Evolutionary conservation across 768 basidiomycete species (phyloP).

Genomic region (Tulasnella sp.): DNA sequence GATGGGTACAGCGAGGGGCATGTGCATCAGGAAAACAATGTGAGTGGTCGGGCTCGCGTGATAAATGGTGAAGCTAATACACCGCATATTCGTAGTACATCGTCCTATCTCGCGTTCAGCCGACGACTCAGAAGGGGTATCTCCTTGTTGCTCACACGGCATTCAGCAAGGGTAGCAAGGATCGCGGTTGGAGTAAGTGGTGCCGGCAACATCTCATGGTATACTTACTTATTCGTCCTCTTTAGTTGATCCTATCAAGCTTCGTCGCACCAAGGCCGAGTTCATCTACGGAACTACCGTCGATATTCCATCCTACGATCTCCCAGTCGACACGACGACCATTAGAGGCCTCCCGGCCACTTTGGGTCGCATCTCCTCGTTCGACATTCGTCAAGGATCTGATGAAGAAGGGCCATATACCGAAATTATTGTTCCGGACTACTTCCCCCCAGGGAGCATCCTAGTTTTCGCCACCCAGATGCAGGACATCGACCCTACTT

Average conservation of each 20-base stretch:
- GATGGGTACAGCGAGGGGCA: constrained; percentile 82
- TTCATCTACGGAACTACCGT: constrained; percentile 74
- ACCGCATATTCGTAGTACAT: constrained; percentile 65
- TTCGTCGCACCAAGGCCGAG: constrained; percentile 63
- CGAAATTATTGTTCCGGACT: constrained; percentile 71
- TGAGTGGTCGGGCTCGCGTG: constrained; percentile 22
- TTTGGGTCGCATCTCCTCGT: constrained; percentile 49
- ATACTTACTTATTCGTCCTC: not conserved
- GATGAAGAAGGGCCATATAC: constrained; percentile 58
- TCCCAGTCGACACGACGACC: constrained; percentile 35
- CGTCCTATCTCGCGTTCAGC: constrained; percentile 82
- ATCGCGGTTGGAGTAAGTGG: constrained; percentile 63
- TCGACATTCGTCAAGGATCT: constrained; percentile 46
- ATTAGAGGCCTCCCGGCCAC: constrained; percentile 63
- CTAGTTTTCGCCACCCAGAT: constrained; percentile 85
- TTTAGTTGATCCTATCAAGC: constrained; percentile 70
- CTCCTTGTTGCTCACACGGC: constrained; percentile 86
- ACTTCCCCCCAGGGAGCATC: constrained; percentile 91
- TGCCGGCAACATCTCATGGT: not conserved
- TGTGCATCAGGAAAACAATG: constrained; percentile 93
- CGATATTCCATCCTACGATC: constrained; percentile 50
- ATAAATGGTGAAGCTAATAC: not conserved
- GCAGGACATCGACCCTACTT: constrained; percentile 51
- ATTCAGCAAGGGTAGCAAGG: constrained; percentile 69
- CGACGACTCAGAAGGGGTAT: constrained; percentile 81